A percentile compares a stretch with the other conserved stretches of the same genome.
Conservation (phyloP, 2,329 filamentous ascomycete genomes). For the Chaetothyriales sp. region DNA sequence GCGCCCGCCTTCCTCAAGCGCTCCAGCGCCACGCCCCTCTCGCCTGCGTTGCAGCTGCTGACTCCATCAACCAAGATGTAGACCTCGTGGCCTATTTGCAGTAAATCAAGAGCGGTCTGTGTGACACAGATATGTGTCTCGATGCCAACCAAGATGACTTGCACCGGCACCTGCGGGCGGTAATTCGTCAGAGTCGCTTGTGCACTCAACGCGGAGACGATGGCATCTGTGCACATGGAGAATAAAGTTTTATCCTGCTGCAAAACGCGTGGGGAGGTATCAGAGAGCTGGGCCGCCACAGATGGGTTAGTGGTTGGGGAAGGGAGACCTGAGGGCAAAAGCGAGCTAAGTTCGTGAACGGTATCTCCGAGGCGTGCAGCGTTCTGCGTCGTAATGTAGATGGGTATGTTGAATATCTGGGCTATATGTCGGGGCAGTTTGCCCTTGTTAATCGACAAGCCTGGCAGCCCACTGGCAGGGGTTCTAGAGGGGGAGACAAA, state of each 20-base stretch:
- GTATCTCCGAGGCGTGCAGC: conserved; percentile 63
- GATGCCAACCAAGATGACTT: conserved; percentile 73
- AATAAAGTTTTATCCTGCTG: conserved; percentile 68
- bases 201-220: conserved; percentile 24
- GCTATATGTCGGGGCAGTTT: conserved; percentile 20
- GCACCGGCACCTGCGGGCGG: conserved; percentile 26
- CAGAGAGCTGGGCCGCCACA: conserved; percentile 27
- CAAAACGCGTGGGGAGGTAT: not conserved
- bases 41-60: conserved; percentile 68
- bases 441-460: conserved; percentile 16
- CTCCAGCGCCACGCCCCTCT: conserved; percentile 64
- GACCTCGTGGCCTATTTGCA: conserved; percentile 59
- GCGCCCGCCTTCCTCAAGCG: conserved; percentile 62
- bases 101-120: conserved; percentile 74
- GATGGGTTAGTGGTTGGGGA: conserved; percentile 40
- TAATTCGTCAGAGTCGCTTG: conserved; percentile 12
- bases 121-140: conserved; percentile 90
- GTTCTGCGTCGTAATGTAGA: conserved; percentile 78
- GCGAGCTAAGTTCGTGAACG: conserved; percentile 53
- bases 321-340: conserved; percentile 29
- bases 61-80: conserved; percentile 84
- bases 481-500: not conserved
- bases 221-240: conserved; percentile 59
- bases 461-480: not conserved
- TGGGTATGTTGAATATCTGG: conserved; percentile 54